phyloP scores from a whole-genome alignment of 1,284 basidiomycete genomes.

The Earliella scabrosa region DNA sequence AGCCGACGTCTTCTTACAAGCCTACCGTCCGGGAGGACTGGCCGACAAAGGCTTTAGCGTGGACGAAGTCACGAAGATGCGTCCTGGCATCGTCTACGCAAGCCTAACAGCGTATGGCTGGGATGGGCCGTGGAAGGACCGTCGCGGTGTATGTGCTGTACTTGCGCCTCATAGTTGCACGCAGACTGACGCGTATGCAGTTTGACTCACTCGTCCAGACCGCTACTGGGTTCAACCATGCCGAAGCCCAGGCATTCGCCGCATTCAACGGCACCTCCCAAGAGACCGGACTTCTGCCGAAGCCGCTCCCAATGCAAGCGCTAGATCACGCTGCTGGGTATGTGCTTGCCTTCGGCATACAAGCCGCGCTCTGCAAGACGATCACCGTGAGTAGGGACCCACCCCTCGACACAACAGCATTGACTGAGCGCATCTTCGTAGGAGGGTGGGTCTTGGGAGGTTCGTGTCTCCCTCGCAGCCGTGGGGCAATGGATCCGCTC shows the following conservation, averaged over 20 bases:
- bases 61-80: constrained; percentile 42
- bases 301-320: constrained; percentile 62
- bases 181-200: constrained; percentile 33
- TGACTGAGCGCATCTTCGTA: constrained; percentile 26
- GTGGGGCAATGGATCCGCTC: constrained; percentile 62
- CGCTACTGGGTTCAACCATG: constrained; percentile 63
- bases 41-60: constrained; percentile 54
- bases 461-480: constrained; percentile 60
- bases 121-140: constrained; percentile 62
- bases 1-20: constrained; percentile 69
- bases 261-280: constrained; percentile 29
- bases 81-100: constrained; percentile 62
- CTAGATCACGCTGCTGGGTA: constrained; percentile 68
- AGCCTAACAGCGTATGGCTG: constrained; percentile 64
- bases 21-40: constrained; percentile 63
- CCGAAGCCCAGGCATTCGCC: constrained; percentile 56
- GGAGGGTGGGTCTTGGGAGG: constrained; percentile 69
- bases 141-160: constrained; percentile 56
- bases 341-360: constrained; percentile 62
- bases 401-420: neutral
- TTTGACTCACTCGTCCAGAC: constrained; percentile 75
- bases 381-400: constrained; percentile 46
- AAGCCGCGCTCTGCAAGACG: constrained; percentile 56
- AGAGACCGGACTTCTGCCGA: constrained; percentile 37
- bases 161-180: too few species aligned